Percentiles rank a stretch among this genome's conserved stretches.
Conservation (phyloP, 23 red algal species). For the Gracilaria gracilis region DNA sequence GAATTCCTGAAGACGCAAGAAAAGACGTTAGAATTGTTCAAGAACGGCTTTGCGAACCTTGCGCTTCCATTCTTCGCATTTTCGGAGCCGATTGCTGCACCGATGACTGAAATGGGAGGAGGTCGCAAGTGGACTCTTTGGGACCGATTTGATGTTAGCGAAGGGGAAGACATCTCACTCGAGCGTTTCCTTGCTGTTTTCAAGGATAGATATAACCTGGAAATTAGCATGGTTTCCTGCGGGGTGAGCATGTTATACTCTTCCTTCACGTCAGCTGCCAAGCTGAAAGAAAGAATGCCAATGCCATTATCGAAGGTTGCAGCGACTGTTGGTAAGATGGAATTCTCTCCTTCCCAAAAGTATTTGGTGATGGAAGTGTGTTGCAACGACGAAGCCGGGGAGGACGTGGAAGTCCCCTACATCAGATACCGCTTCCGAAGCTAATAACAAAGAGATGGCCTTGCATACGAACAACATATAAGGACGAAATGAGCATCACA, state of each 20-base stretch:
- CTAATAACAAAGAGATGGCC: conserved; percentile 30
- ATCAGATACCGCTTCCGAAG: conserved; percentile 89
- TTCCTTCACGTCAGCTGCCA: conserved; percentile 83
- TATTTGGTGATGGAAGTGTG: conserved; percentile 96
- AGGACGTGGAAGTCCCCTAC: conserved; percentile 99
- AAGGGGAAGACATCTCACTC: conserved; percentile 87
- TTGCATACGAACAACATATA: background rate
- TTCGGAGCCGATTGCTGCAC: conserved; percentile 89
- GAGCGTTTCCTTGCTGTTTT: conserved; percentile 91
- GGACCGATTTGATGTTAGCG: conserved; percentile 96
- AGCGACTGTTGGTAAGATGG: conserved; percentile 87
- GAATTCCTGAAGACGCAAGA: conserved; percentile 48
- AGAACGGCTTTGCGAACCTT: conserved; percentile 97
- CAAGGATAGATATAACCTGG: conserved; percentile 80
- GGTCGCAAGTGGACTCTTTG: conserved; percentile 93
- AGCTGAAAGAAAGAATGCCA: conserved; percentile 82
- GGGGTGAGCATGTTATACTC: conserved; percentile 96
- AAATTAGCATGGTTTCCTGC: conserved; percentile 95
- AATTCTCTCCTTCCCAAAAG: conserved; percentile 76
- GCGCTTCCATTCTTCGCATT: conserved; percentile 98
- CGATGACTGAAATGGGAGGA: conserved; percentile 79
- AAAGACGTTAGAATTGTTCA: conserved; percentile 90
- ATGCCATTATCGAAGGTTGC: conserved; percentile 88
- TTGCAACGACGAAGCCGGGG: conserved; percentile 88
- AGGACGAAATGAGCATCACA: background rate